These are phyloP conservation scores for Pholiota molesta DNA, from an alignment of 768 basidiomycete genomes.

Conservation along the genomic window DNA sequence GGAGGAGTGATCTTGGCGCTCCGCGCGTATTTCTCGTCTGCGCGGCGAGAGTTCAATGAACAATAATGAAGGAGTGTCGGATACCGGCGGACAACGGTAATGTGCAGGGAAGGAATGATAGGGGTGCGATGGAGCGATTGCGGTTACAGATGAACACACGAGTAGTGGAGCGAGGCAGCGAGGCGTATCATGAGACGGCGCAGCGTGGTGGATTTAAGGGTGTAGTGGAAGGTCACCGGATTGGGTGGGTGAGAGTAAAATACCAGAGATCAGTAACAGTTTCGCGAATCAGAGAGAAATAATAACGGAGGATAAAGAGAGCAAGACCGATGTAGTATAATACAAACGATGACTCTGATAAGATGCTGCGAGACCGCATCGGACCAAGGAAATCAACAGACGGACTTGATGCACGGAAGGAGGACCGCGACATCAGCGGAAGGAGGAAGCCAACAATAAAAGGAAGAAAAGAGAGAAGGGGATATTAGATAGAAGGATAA, in stretches of 20 bases:
- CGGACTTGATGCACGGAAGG: no score
- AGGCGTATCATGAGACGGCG: neutral
- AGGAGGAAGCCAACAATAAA: neutral
- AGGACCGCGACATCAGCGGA: neutral
- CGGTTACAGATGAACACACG: neutral
- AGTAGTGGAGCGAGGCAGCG: neutral
- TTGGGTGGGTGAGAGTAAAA: neutral
- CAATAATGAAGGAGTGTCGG: no score
- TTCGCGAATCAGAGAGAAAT: neutral
- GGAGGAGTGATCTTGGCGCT: constrained; percentile 64
- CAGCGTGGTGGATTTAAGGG: neutral
- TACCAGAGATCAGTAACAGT: neutral
- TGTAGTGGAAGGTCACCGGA: neutral
- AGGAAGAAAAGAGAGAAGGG: neutral
- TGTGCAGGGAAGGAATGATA: neutral
- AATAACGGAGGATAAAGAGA: neutral
- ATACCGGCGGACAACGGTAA: neutral
- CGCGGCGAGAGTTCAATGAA: no score
- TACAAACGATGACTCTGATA: no score
- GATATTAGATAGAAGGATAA: neutral
- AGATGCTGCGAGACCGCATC: no score
- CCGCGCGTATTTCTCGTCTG: constrained; percentile 70
- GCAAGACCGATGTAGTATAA: no score
- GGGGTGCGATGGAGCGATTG: neutral
- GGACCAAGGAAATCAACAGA: no score